Base-by-base conservation (phyloP, 441 rosid species). In the Gossypium gossypioides region DNA sequence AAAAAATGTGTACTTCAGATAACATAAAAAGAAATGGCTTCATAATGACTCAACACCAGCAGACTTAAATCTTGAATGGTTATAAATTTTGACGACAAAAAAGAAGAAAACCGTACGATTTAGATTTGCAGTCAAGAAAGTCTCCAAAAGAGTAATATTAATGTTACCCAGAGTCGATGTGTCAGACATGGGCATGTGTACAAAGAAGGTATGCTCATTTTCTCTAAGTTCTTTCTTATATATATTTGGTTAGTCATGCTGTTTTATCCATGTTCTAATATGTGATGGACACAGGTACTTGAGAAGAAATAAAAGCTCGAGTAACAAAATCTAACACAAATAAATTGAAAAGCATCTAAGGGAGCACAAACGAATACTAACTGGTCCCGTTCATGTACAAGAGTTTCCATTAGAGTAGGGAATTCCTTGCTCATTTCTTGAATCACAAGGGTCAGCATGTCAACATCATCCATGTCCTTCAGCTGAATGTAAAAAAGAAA, bases 381-480 rank as follows among this genome's bases (percentile, higher is more conserved):
- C 97, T 89, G 88, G 78, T 93, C 99, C 77, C 99, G 86, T 75
- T 95, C 99, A 75, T 87, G 91, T 42, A 92, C 96, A 76, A 95
- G 92, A 37, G 91, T 85, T 72, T 87, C 93, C 95, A 91, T 86
- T 55, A 91, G 75, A 74, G 88, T 83, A 42, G 91, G 90, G 82
- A 86, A 85, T 68, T 82, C 81, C 84, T 84, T 90, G 86, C 97
- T 94, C 97, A 94, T 89, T 82, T 92, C 91, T 89, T 95, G 85
- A 82, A 83, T 89, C 71, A 87, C 88, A 72, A 87, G 90, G 74
- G 89, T 79, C 74, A 89, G 59, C 90, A 83, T 89, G 78, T 91
- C 96, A 77, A 82, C 83, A 74, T 86, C 82, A 57, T 89, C 85
- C 88, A 91, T 82, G 34, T 78, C 92, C 81, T 83, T 79, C 75